These are phyloP conservation scores for Tolypocladium paradoxum DNA, from an alignment of 2,329 filamentous ascomycete genomes.

Conservation along the genomic window DNA sequence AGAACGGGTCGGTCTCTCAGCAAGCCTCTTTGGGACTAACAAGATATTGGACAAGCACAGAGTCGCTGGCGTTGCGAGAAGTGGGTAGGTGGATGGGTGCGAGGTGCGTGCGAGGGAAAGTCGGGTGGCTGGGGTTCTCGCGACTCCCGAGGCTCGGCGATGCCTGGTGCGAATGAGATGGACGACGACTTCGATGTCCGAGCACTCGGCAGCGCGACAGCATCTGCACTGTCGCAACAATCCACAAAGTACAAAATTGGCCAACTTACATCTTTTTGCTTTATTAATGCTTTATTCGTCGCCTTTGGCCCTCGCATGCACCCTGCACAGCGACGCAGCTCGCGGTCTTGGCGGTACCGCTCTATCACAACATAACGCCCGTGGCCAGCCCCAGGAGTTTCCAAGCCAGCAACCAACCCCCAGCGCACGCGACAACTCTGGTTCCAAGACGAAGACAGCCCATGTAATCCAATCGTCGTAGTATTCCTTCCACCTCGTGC, in stretches of 20 bases:
- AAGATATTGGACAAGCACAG: background rate
- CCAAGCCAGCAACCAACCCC: background rate
- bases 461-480: too few relatives aligned
- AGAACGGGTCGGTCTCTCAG: background rate
- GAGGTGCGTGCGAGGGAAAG: background rate
- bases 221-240: too few relatives aligned
- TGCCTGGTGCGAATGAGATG: constrained; percentile 2
- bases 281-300: constrained; percentile 1
- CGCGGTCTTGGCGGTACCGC: constrained; percentile 10
- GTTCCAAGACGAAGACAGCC: background rate
- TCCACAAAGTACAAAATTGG: too few relatives aligned
- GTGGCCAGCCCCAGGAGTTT: background rate
- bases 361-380: constrained; percentile 16
- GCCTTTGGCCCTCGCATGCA: constrained; percentile 1
- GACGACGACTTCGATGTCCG: background rate
- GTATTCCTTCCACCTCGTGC: background rate
- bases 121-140: constrained; percentile 4
- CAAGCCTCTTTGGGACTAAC: background rate
- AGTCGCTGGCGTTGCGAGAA: background rate
- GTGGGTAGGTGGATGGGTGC: background rate
- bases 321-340: background rate
- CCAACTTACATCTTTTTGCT: background rate
- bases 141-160: background rate
- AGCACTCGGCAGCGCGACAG: background rate
- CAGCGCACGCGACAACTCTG: background rate